Percentiles rank a stretch among this genome's conserved stretches.
Evolutionary conservation across 257 asterid genomes (phyloP).

Genomic region (Solanum rostratum): DNA sequence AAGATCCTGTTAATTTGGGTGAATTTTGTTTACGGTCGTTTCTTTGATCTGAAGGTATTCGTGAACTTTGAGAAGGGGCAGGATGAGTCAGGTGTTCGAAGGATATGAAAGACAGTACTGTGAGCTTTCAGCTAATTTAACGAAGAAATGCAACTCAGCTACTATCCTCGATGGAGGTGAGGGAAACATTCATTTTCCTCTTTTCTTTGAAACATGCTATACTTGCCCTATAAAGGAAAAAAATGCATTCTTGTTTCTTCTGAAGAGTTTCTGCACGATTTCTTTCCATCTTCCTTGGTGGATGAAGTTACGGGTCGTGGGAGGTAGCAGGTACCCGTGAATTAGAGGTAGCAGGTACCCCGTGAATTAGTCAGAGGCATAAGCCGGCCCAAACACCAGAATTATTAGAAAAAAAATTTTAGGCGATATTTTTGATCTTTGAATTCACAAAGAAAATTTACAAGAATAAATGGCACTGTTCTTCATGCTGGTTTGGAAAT

Average conservation of each 20-base stretch:
- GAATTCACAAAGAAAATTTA: background rate
- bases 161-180: slow-evolving; percentile 59
- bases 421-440: background rate
- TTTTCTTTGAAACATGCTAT: background rate
- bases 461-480: background rate
- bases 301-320: background rate
- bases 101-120: slow-evolving; percentile 82
- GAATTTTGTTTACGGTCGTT: background rate
- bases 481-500: background rate
- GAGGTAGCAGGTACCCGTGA: background rate
- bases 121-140: slow-evolving; percentile 63
- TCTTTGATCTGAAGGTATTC: slow-evolving; percentile 16
- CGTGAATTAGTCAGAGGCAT: background rate
- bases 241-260: background rate
- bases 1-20: background rate
- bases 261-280: background rate
- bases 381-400: background rate
- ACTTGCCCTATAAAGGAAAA: background rate
- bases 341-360: background rate
- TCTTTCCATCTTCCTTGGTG: background rate
- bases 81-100: slow-evolving; percentile 74
- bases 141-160: slow-evolving; percentile 47
- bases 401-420: background rate
- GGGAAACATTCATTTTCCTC: background rate
- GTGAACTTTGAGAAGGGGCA: background rate